phyloP scores from a whole-genome alignment of 78 protist genomes.

The Pigoraptor vietnamica region DNA sequence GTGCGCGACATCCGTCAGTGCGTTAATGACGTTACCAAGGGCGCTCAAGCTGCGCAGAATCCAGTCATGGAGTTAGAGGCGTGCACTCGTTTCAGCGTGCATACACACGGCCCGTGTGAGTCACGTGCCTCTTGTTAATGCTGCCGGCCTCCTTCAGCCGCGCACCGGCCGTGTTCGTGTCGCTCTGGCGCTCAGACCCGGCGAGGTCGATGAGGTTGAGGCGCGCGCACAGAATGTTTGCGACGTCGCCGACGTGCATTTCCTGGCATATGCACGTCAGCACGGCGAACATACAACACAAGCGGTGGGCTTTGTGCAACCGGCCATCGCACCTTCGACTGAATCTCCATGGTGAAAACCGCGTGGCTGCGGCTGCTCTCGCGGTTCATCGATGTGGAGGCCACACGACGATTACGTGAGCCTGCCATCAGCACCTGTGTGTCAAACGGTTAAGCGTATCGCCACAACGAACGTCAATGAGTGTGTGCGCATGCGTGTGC shows the following conservation, averaged over 20 bases:
- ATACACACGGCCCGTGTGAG: neutral
- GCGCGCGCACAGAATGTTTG: too few relatives aligned
- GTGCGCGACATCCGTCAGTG: slow-evolving; percentile 72
- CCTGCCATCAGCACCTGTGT: too few relatives aligned
- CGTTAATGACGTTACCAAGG: slow-evolving; percentile 66
- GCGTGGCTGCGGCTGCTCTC: slow-evolving; percentile 63
- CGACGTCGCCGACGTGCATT: too few relatives aligned
- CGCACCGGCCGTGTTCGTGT: slow-evolving; percentile 73
- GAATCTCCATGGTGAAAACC: slow-evolving; percentile 43
- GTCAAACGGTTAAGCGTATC: too few relatives aligned
- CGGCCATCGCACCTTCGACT: too few relatives aligned
- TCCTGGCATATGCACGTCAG: too few relatives aligned
- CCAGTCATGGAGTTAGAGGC: neutral
- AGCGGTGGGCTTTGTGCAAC: too few relatives aligned
- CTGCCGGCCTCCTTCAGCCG: slow-evolving; percentile 65
- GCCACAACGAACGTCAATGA: too few relatives aligned
- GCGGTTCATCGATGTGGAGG: slow-evolving; percentile 67
- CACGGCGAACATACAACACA: too few relatives aligned
- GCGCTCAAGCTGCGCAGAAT: too few relatives aligned
- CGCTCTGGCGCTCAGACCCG: slow-evolving; percentile 79
- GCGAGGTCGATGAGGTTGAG: slow-evolving; percentile 88
- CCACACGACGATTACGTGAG: slow-evolving; percentile 56
- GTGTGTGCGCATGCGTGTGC: too few relatives aligned
- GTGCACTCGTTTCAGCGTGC: neutral
- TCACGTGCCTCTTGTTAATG: slow-evolving; percentile 62